phyloP scores from a whole-genome alignment of 2,329 filamentous ascomycete genomes.

The Fusarium papillatum region DNA sequence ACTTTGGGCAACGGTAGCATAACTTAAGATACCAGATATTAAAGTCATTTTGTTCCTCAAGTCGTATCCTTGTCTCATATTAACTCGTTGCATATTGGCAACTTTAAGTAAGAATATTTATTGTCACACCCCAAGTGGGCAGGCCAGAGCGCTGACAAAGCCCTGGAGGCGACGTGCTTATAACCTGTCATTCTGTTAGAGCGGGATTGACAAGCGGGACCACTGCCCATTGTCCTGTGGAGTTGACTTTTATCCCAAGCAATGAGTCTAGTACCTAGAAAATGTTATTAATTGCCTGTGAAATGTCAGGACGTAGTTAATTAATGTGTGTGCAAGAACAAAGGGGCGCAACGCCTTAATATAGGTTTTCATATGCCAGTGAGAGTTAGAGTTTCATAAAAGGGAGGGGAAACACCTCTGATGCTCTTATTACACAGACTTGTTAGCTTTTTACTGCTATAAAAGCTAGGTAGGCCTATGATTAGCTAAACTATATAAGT shows the following conservation, averaged over 20 bases:
- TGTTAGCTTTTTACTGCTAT: not conserved
- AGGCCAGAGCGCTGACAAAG: not conserved
- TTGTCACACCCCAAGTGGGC: not conserved
- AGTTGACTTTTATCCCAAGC: not conserved
- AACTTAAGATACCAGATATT: slow-evolving; percentile 29
- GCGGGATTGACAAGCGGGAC: not conserved
- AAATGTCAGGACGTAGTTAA: not conserved
- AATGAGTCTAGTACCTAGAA: not conserved
- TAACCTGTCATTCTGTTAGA: not conserved
- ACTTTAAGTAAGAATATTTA: not conserved
- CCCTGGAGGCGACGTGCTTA: not conserved
- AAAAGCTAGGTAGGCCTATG: not conserved
- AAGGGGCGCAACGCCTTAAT: not conserved
- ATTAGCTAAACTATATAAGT: not conserved
- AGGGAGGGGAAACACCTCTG: not conserved
- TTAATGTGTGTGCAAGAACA: not conserved
- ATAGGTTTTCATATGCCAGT: not conserved
- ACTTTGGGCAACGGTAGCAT: slow-evolving; percentile 16
- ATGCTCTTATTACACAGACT: not conserved
- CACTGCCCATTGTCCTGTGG: not conserved
- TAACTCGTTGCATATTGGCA: not conserved
- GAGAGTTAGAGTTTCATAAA: not conserved
- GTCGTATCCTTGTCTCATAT: not conserved
- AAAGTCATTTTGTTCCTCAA: not conserved
- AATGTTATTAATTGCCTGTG: not conserved